Percentiles rank a stretch among this genome's conserved stretches.
Evolutionary conservation across 345 rosid genomes (phyloP).

Genomic region (Brassica nigra): DNA sequence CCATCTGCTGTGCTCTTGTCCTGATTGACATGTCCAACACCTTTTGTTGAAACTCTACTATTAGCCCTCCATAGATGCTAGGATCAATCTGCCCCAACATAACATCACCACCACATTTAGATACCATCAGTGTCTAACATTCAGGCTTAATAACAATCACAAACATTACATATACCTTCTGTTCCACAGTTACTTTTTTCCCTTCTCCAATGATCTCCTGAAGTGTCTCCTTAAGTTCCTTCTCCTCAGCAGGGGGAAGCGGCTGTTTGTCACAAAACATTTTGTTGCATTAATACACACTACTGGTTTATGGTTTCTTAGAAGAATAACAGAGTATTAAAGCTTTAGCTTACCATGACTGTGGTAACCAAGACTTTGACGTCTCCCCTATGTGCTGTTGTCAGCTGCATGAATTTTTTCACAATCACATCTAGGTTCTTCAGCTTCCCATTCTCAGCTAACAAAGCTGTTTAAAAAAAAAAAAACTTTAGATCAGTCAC

Average conservation of each 20-base stretch:
- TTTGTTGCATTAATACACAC: not conserved
- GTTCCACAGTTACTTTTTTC: constrained; percentile 68
- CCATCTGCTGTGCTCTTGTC: constrained; percentile 94
- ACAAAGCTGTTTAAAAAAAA: constrained; percentile 44
- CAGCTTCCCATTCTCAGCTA: constrained; percentile 89
- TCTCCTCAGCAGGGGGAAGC: constrained; percentile 81
- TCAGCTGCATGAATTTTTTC: constrained; percentile 66
- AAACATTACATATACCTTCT: constrained; percentile 58
- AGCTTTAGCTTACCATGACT: constrained; percentile 65
- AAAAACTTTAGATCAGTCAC: not conserved
- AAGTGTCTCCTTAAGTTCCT: constrained; percentile 78
- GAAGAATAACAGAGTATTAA: not conserved
- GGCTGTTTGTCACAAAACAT: constrained; percentile 54
- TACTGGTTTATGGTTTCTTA: not conserved
- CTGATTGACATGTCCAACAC: constrained; percentile 94
- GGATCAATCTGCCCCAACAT: constrained; percentile 70
- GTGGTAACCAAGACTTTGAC: constrained; percentile 76
- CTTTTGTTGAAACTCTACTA: constrained; percentile 81
- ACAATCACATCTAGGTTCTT: constrained; percentile 58
- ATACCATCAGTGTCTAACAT: not conserved
- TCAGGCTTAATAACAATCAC: not conserved
- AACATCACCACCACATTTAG: not conserved
- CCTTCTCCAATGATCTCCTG: constrained; percentile 79
- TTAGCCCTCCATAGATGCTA: constrained; percentile 85
- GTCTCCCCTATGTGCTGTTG: constrained; percentile 87